A percentile compares a stretch with the other conserved stretches of the same genome.
phyloP scores from a whole-genome alignment of 108 stramenopile species.

The Aureococcus anophagefferens region DNA sequence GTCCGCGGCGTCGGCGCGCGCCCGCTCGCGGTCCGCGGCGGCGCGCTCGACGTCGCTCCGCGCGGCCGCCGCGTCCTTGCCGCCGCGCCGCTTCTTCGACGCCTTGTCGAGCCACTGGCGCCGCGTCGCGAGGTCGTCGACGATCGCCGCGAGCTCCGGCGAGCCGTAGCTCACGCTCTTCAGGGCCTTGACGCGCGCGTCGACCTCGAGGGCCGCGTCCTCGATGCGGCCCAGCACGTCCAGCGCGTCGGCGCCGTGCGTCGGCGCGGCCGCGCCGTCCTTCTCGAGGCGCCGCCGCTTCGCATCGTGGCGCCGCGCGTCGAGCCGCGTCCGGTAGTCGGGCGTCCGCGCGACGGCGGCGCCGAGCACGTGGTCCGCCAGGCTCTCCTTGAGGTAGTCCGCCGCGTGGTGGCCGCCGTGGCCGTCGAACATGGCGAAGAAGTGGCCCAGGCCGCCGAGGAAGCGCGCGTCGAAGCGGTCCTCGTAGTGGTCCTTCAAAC shows the following conservation, averaged over 20 bases:
- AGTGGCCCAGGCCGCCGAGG: neutral
- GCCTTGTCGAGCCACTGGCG: neutral
- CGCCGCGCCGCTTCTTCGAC: neutral
- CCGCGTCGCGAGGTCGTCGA: neutral
- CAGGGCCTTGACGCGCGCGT: neutral
- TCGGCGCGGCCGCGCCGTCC: too few species aligned
- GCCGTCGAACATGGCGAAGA: neutral
- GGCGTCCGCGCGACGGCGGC: too few species aligned
- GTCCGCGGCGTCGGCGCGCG: neutral
- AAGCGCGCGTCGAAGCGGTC: neutral
- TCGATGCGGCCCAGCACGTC: neutral
- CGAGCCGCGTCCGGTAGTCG: too few species aligned
- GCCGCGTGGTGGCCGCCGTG: neutral
- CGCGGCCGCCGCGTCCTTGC: neutral
- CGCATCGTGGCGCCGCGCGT: too few species aligned
- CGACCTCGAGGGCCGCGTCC: neutral
- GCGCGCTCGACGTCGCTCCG: neutral
- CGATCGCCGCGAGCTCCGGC: neutral
- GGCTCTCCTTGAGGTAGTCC: neutral
- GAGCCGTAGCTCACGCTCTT: neutral
- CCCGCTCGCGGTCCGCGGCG: neutral
- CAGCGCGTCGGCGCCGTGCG: neutral
- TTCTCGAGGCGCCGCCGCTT: too few species aligned
- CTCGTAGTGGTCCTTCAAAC: neutral
- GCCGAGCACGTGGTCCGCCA: too few species aligned